Evolutionary conservation across 2,329 filamentous ascomycete species (phyloP), one percentile per base, ranked within the genome.

Genomic region (Diaporthe vexans): DNA sequence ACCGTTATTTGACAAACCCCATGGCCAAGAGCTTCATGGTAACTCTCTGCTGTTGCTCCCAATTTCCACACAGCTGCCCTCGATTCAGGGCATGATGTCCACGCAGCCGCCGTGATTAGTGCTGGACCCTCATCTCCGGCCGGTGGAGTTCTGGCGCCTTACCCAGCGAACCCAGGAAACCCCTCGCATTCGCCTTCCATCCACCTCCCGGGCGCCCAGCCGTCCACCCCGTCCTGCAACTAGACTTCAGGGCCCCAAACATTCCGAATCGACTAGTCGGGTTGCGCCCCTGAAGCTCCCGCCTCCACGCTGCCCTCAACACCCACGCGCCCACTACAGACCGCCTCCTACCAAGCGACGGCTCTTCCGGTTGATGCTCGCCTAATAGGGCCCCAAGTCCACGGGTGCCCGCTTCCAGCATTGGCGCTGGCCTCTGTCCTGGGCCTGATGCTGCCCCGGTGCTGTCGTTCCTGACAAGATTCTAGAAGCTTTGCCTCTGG

Each of bases 101-200:
- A 68, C 43, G 46, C 72, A 52, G 72, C 72, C 74, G 54, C 54
- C 59, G 59, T 72, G 35, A 72, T 69, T 69, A 59, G 35, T 24
- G 48, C 72, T 72, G 67, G 74, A 57, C 72, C 58, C 54, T 75
- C 74, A 74, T 75, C 59, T 75, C 72, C 74, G 74, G 24, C 68
- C 68, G 21, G 74, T 75, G 74, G 74, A 54, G 74, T 69, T 52
- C n/a, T 33, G 61, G 40, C 46, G n/a, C 63, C 63, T 40, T 63
- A 46, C 37, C 58, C 58, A 63, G 58, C 24, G 10, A 40, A 40
- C 37, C 37, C 37, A 43, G 40, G 13, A 17, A 71, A 26, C 19
- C 54, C 37, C 57, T 59, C 56, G 52, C 46, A 58, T 37, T 71
- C 35, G 15, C 35, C 48, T 52, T 51, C 26, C 48, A 35, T 13